These are phyloP conservation scores for Nigrograna mackinnonii DNA, from an alignment of 2,329 filamentous ascomycete species.

Conservation along the genomic window DNA sequence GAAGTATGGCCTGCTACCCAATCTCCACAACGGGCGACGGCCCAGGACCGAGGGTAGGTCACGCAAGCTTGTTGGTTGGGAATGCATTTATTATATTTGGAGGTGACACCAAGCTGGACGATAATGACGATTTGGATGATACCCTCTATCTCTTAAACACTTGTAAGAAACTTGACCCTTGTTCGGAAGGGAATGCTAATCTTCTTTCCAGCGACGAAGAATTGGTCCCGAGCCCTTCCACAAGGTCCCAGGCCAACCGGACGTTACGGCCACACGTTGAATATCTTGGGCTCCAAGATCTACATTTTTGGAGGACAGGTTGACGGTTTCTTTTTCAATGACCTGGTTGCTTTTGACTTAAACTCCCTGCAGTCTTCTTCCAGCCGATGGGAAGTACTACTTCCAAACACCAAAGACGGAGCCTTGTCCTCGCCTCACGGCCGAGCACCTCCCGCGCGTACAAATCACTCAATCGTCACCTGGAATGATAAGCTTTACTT, in stretches of 20 bases:
- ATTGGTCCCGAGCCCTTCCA: constrained; percentile 95
- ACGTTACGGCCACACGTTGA: constrained; percentile 93
- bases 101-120: constrained; percentile 96
- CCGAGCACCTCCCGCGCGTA: constrained; percentile 74
- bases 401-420: constrained; percentile 70
- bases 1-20: constrained; percentile 86
- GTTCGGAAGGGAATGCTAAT: constrained; percentile 26
- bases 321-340: constrained; percentile 97
- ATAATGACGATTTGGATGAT: constrained; percentile 88
- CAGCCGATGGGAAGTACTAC: constrained; percentile 94
- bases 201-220: constrained; percentile 77
- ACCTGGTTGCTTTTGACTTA: constrained; percentile 90
- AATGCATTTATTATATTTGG: constrained; percentile 99
- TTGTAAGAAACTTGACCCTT: constrained; percentile 63
- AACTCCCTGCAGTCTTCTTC: constrained; percentile 90
- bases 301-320: constrained; percentile 98
- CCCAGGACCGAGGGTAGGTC: constrained; percentile 90
- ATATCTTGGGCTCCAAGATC: constrained; percentile 95
- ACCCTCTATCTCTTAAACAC: constrained; percentile 97
- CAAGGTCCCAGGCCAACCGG: constrained; percentile 84
- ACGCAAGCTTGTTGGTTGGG: constrained; percentile 90
- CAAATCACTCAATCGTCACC: constrained; percentile 90
- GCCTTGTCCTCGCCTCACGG: constrained; percentile 25
- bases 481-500: constrained; percentile 93
- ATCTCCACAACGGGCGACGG: constrained; percentile 91